phyloP scores from a whole-genome alignment of 305 asterid genomes.

The Fraxinus xanthoxyloides region DNA sequence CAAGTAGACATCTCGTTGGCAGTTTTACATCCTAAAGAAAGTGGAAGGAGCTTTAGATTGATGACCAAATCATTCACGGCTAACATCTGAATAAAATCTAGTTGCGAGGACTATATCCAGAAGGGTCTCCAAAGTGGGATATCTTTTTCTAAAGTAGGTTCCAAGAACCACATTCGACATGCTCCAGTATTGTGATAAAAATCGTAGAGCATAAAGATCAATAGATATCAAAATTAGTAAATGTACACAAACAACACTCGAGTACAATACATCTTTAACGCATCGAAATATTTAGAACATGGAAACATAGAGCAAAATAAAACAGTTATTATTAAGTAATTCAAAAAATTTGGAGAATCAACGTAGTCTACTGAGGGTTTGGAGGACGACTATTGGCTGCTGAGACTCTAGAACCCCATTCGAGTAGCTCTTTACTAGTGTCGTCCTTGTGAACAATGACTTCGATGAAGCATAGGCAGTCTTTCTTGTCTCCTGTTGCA shows the following conservation, averaged over 20 bases:
- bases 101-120: background rate
- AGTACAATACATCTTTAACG: background rate
- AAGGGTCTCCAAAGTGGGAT: background rate
- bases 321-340: background rate
- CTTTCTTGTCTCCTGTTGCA: slow-evolving; percentile 57
- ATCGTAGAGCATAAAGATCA: background rate
- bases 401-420: slow-evolving; percentile 88
- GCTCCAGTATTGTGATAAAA: background rate
- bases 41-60: background rate
- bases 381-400: slow-evolving; percentile 87
- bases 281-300: background rate
- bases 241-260: background rate
- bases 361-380: slow-evolving; percentile 63
- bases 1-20: background rate
- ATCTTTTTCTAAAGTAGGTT: background rate
- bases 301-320: background rate
- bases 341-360: background rate
- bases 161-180: background rate
- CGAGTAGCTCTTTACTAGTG: slow-evolving; percentile 88
- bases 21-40: background rate
- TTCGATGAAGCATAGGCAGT: slow-evolving; percentile 78
- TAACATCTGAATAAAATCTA: background rate
- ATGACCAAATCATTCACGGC: background rate
- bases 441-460: slow-evolving; percentile 82
- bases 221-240: background rate